A percentile compares a stretch with the other conserved stretches of the same genome.
Evolutionary conservation across 1,284 basidiomycete species (phyloP).

Genomic region (Athelia sp.): DNA sequence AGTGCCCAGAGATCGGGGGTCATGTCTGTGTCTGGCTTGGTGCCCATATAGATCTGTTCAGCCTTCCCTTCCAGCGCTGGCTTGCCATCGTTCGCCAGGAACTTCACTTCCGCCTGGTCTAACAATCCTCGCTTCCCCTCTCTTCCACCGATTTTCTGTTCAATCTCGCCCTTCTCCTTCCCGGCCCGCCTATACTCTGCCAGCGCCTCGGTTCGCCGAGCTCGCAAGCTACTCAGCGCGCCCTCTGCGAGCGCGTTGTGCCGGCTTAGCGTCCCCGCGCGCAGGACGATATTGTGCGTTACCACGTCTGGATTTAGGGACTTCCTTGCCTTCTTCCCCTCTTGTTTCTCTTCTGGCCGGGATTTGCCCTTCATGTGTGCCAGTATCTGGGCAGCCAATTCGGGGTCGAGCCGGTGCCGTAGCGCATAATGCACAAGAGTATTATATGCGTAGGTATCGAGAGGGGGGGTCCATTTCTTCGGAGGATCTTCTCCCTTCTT

Average conservation of each 20-base stretch:
- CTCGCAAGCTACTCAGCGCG: constrained; percentile 27
- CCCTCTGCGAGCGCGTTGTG: constrained; percentile 35
- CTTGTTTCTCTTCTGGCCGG: no score
- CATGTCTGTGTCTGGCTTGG: neutral
- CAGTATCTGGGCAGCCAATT: constrained; percentile 42
- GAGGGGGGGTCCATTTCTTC: constrained; percentile 21
- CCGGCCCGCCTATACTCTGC: no score
- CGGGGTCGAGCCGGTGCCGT: constrained; percentile 47
- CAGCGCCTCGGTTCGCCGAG: neutral
- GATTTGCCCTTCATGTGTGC: constrained; percentile 56
- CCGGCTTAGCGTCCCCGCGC: constrained; percentile 49
- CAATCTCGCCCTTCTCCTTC: no score
- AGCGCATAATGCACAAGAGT: constrained; percentile 62
- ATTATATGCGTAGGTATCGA: constrained; percentile 50
- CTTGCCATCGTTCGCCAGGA: neutral
- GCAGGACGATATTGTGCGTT: constrained; percentile 56
- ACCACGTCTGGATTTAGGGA: constrained; percentile 37
- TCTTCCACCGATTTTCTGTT: no score
- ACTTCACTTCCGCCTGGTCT: no score
- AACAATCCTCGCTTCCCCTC: no score
- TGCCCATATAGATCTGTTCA: neutral
- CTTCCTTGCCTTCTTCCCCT: no score
- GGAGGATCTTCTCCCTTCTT: constrained; percentile 6
- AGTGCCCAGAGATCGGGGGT: constrained; percentile 3
- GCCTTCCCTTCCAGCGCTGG: neutral